phyloP scores from a whole-genome alignment of 2,329 filamentous ascomycete species.

The Cercospora sp. region DNA sequence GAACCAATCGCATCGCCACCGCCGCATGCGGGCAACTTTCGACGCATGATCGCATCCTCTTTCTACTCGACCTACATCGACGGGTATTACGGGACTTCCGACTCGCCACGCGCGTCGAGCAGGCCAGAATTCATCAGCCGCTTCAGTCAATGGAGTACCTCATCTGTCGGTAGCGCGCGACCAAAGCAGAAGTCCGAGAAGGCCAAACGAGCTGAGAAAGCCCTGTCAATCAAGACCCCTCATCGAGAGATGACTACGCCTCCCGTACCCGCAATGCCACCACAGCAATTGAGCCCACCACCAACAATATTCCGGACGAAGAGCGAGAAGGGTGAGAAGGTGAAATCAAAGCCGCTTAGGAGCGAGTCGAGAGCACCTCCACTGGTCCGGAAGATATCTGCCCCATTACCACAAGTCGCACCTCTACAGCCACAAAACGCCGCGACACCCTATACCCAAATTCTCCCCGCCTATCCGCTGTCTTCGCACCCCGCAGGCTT shows the following conservation, averaged over 20 bases:
- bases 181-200: not conserved
- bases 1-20: conserved; percentile 3
- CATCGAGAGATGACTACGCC: not conserved
- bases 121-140: conserved; percentile 14
- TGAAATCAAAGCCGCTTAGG: not conserved
- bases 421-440: not conserved
- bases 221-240: not conserved
- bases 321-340: not conserved
- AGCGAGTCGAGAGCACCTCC: not conserved
- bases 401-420: not conserved
- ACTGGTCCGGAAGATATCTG: not conserved
- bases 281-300: not conserved
- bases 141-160: conserved; percentile 20
- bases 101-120: conserved; percentile 9
- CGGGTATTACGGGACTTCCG: conserved; percentile 3
- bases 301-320: not conserved
- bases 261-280: not conserved
- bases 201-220: not conserved
- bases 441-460: not conserved
- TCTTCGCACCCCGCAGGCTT: not conserved
- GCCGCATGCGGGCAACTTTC: not conserved
- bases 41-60: not conserved
- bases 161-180: not conserved
- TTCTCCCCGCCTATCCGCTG: not conserved
- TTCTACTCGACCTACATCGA: conserved; percentile 13